Evolutionary conservation across 768 basidiomycete species (phyloP).

Genomic region (Gautieria morchelliformis): DNA sequence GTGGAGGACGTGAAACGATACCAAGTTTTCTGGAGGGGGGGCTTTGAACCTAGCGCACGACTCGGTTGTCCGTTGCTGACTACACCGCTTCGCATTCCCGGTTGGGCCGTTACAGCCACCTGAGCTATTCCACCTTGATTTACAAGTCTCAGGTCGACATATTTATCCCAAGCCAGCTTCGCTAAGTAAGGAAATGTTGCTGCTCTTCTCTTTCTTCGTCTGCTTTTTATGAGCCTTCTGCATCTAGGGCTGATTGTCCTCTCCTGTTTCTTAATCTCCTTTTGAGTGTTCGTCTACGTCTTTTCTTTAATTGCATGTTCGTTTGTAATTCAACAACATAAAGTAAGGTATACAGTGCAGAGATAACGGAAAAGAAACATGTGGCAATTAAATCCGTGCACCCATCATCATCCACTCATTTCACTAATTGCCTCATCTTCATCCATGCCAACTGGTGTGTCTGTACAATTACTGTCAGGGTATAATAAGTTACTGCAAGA

Average conservation of each 20-base stretch:
- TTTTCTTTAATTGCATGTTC: too few relatives aligned
- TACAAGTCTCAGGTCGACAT: neutral
- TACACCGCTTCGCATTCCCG: conserved; percentile 10
- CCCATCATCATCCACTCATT: conserved; percentile 38
- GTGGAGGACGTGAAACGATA: conserved; percentile 9
- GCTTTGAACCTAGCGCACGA: conserved; percentile 14
- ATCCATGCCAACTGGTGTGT: conserved; percentile 20
- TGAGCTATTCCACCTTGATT: neutral
- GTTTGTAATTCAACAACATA: neutral
- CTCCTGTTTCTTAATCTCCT: too few relatives aligned
- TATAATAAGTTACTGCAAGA: neutral
- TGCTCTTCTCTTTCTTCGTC: too few relatives aligned
- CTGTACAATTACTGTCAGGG: conserved; percentile 4
- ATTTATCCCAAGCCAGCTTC: neutral
- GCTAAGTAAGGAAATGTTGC: too few relatives aligned
- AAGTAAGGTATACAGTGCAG: neutral
- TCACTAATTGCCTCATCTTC: conserved; percentile 42
- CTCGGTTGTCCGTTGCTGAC: conserved; percentile 8
- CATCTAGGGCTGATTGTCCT: too few relatives aligned
- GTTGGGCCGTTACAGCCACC: conserved; percentile 11
- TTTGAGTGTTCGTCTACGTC: too few relatives aligned
- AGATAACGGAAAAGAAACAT: neutral
- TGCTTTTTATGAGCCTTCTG: too few relatives aligned
- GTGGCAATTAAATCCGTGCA: too few relatives aligned
- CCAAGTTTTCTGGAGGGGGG: conserved; percentile 15